Evolutionary conservation across 768 basidiomycete genomes (phyloP), one percentile per base, ranked within the genome.

Genomic region (Trametes cingulata): DNA sequence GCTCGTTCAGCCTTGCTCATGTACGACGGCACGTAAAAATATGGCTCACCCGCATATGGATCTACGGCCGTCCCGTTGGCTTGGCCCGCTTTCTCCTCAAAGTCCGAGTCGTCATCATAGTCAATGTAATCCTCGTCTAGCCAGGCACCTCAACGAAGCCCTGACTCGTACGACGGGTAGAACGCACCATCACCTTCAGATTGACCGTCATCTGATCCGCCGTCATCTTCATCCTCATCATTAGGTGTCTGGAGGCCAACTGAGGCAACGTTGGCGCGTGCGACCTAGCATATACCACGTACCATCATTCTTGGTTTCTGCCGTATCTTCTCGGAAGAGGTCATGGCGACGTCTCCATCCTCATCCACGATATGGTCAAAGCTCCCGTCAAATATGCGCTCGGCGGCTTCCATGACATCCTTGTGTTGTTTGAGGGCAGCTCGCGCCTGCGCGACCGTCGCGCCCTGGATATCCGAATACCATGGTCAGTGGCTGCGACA

Each of bases 401-500:
- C 93, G 2, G 94, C 93, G 14, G 95, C 95, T 69, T 91, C 81
- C 90, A 93, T 92, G 36, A 95, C 93, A 79, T 98, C 94, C 62
- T 85, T 90, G 71, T 90, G 83, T 67, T 86, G 85, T 62, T 80
- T 82, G 69, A 97, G 74, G 17, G 95, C 95, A 29, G 89, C 91
- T 66, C 83, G 84, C 40, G 95, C 95, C 76, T 95, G 91, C 13
- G 85, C 83, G 12, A 75, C 71, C 0, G 89, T 91, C 29, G 93
- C 93, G 65, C 95, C 95, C 95, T 95, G 40, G 4, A 58, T 10
- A 45, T 40, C 19, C 49, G 22, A 20, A 50, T 22, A 14, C 14
- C 25, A 42, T 15, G 19, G 24, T 58, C 13, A 52, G 40, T 35
- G 35, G 17, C 27, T 52, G n/a, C 5, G 29, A 8, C 19, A 25